Evolutionary conservation across 345 rosid genomes (phyloP).

Genomic region (Erodium maritimum): DNA sequence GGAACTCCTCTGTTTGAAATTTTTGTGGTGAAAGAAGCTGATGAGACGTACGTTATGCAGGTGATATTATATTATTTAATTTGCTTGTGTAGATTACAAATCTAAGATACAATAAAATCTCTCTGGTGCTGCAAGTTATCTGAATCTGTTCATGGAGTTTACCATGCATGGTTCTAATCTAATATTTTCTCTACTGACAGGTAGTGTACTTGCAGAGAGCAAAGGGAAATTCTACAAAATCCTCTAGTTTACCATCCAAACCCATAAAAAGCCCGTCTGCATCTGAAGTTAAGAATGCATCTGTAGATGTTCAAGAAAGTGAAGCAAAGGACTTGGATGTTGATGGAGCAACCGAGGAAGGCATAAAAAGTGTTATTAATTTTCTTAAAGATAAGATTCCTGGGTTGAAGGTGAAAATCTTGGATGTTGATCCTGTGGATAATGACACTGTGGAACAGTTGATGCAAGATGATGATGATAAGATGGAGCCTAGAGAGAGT

Average conservation of each 20-base stretch:
- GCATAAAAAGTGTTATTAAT: slow-evolving; percentile 79
- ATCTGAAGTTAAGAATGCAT: slow-evolving; percentile 34
- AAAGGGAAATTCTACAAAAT: slow-evolving; percentile 35
- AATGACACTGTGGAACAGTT: slow-evolving; percentile 45
- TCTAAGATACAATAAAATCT: background rate
- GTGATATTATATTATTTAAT: slow-evolving; percentile 22
- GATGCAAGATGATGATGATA: slow-evolving; percentile 51
- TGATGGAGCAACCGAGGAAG: slow-evolving; percentile 81
- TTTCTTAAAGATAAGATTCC: slow-evolving; percentile 94
- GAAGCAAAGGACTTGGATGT: slow-evolving; percentile 52
- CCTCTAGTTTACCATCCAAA: slow-evolving; percentile 30
- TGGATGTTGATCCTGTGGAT: slow-evolving; percentile 51
- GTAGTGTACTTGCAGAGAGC: slow-evolving; percentile 62
- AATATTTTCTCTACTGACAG: slow-evolving; percentile 26
- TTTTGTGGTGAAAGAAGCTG: slow-evolving; percentile 66
- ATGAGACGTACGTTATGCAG: slow-evolving; percentile 64
- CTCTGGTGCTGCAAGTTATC: background rate
- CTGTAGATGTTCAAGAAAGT: slow-evolving; percentile 48
- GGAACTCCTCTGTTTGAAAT: slow-evolving; percentile 94
- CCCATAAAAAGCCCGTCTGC: slow-evolving; percentile 29
- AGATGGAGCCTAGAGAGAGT: slow-evolving; percentile 30
- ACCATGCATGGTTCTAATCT: slow-evolving; percentile 7
- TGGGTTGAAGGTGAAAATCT: slow-evolving; percentile 70
- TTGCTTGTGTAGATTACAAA: background rate
- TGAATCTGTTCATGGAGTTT: slow-evolving; percentile 2